Evolutionary conservation across 768 basidiomycete species (phyloP).

Genomic region (Symmetrospora coprosmae): DNA sequence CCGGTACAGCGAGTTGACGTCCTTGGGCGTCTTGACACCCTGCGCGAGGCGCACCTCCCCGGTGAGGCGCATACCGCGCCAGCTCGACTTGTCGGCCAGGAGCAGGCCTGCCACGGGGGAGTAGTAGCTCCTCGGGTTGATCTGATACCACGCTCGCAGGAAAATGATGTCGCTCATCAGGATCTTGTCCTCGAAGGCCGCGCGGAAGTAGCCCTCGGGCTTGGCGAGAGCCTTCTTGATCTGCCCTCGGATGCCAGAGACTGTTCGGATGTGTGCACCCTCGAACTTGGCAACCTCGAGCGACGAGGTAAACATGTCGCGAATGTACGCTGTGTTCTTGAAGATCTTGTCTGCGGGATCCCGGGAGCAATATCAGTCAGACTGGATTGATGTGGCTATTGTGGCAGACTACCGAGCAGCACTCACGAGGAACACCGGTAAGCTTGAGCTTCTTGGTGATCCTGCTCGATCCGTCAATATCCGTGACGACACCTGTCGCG

Average conservation of each 20-base stretch:
- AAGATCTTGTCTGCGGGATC: slow-evolving; percentile 62
- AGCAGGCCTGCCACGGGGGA: slow-evolving; percentile 88
- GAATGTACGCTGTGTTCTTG: slow-evolving; percentile 96
- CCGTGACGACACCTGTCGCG: slow-evolving; percentile 86
- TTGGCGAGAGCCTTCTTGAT: slow-evolving; percentile 91
- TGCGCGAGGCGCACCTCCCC: slow-evolving; percentile 81
- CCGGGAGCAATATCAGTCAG: too few species aligned
- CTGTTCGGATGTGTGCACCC: slow-evolving; percentile 88
- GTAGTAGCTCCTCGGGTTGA: slow-evolving; percentile 88
- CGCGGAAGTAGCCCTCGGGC: slow-evolving; percentile 86
- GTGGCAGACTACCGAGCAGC: too few species aligned
- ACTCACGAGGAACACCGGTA: slow-evolving; percentile 57
- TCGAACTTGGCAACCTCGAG: slow-evolving; percentile 97
- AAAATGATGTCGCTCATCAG: slow-evolving; percentile 92
- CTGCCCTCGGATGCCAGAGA: slow-evolving; percentile 89
- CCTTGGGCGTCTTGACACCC: slow-evolving; percentile 62
- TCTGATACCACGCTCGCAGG: slow-evolving; percentile 88
- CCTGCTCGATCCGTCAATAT: slow-evolving; percentile 78
- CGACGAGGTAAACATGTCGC: slow-evolving; percentile 87
- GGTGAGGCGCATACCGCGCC: slow-evolving; percentile 91
- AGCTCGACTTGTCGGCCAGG: slow-evolving; percentile 56
- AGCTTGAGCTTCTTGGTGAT: slow-evolving; percentile 98
- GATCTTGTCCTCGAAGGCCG: slow-evolving; percentile 95
- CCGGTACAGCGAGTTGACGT: slow-evolving; percentile 77
- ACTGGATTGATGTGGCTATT: too few species aligned